Conservation (phyloP, 768 basidiomycete species). For the Porphyrellus cyaneotinctus region DNA sequence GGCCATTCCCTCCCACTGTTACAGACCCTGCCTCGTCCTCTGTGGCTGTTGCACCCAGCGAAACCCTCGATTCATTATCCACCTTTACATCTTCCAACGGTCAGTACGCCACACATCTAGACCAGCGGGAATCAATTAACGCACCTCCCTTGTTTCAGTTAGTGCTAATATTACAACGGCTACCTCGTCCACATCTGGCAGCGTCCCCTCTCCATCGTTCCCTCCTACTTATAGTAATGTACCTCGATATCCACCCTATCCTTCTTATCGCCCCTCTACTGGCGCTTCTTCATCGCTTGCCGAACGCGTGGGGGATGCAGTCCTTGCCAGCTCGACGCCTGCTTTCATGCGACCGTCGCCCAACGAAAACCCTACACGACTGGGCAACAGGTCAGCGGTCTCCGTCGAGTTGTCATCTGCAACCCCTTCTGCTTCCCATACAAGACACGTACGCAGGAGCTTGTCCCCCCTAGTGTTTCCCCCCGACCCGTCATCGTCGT, state of each 20-base stretch:
- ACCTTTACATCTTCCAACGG: conserved; percentile 19
- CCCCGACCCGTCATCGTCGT: conserved; percentile 12
- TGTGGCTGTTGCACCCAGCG: conserved; percentile 8
- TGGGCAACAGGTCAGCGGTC: conserved; percentile 8
- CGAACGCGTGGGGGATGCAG: conserved; percentile 15
- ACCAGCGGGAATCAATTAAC: conserved; percentile 11
- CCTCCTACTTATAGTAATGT: conserved; percentile 21
- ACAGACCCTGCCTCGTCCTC: conserved; percentile 7
- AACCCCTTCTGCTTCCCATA: conserved; percentile 5
- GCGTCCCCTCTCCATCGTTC: conserved; percentile 18
- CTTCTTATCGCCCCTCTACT: conserved; percentile 23
- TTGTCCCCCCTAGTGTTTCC: conserved; percentile 25
- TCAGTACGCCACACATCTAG: conserved; percentile 15
- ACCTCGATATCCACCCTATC: conserved; percentile 19
- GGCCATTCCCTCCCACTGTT: conserved; percentile 1
- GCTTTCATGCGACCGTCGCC: conserved; percentile 18
- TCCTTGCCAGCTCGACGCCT: conserved; percentile 6
- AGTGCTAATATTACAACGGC: conserved; percentile 1
- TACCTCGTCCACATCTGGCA: conserved; percentile 12
- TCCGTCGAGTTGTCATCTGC: conserved; percentile 9
- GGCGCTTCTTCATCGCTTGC: conserved; percentile 13
- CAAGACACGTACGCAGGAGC: conserved; percentile 19
- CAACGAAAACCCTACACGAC: conserved; percentile 11
- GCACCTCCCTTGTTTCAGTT: conserved; percentile 9
- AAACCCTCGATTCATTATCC: conserved; percentile 16